Evolutionary conservation across 805 yeast species (phyloP), one percentile per base, ranked within the genome.

Genomic region (Suhomyces xylopsoci): DNA sequence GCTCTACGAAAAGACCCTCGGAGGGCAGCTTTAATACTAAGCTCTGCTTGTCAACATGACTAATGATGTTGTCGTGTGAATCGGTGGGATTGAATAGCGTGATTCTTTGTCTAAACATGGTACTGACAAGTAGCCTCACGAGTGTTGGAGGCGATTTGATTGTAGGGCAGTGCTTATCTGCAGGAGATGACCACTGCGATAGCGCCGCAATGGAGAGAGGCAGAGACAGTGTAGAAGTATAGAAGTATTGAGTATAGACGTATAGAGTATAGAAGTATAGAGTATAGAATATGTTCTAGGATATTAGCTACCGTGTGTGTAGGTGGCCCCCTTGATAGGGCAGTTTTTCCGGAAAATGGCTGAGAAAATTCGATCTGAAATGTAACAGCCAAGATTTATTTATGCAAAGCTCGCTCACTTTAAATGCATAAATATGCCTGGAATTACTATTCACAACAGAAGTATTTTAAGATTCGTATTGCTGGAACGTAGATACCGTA

Each of bases 81-180:
- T 51, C 32, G 5, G 53, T 55, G 12, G 68, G 70, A 53, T 70
- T 70, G 53, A 62, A 58, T 28, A 70, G 51, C 19, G 76, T 69
- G 14, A 65, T 61, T 56, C 76, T 59, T 45, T 71, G 74, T 57
- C 64, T 67, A 45, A 62, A 54, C 62, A 60, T 60, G 34, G 15
- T 40, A n/a, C 14, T 38, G 42, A 6, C 17, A 32, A 6, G 15
- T 9, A 32, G 36, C 17, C 36, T 32, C 6, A 10, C 4, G 17
- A 32, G 8, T 32, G 36, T n/a, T n/a, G 36, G 17, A 10, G 32
- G 32, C 9, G 17, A 32, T 9, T 32, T n/a, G 36, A 32, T 32
- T 14, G 32, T 32, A 32, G 36, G 1, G 36, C 17, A 8, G 36
- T 6, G 17, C 3, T n/a, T 32, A n/a, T 32, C 17, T 32, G 36